Conservation (phyloP, 306 rosid species). For the Cajanus cajan region DNA sequence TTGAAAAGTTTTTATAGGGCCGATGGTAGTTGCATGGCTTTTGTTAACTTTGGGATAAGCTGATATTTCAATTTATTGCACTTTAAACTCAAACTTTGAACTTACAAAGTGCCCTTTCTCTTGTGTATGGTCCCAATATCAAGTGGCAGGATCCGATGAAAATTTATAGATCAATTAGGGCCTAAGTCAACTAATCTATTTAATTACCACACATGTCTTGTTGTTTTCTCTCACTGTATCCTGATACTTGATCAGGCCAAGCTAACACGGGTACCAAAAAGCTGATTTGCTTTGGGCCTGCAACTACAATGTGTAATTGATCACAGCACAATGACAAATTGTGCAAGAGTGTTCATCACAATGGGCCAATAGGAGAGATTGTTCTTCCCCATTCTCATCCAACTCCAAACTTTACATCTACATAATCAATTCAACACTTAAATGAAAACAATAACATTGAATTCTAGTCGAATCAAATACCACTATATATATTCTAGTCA, state of each 20-base stretch:
- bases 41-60: background rate
- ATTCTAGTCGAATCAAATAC: slow-evolving; percentile 20
- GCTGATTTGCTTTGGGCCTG: background rate
- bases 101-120: background rate
- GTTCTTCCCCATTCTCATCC: background rate
- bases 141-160: background rate
- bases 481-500: too few relatives aligned
- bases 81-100: background rate
- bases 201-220: background rate
- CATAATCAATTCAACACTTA: background rate
- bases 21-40: too few relatives aligned
- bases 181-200: background rate
- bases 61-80: background rate
- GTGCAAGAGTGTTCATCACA: background rate
- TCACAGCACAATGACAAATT: background rate
- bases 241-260: background rate
- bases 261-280: background rate
- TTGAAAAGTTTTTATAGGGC: too few relatives aligned
- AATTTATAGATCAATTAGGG: background rate
- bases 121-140: background rate
- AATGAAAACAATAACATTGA: background rate
- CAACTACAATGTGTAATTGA: background rate
- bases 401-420: slow-evolving; percentile 10
- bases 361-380: background rate
- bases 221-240: background rate